Evolutionary conservation across 176 grass and related monocot species (phyloP).

Genomic region (Eleusine indica): DNA sequence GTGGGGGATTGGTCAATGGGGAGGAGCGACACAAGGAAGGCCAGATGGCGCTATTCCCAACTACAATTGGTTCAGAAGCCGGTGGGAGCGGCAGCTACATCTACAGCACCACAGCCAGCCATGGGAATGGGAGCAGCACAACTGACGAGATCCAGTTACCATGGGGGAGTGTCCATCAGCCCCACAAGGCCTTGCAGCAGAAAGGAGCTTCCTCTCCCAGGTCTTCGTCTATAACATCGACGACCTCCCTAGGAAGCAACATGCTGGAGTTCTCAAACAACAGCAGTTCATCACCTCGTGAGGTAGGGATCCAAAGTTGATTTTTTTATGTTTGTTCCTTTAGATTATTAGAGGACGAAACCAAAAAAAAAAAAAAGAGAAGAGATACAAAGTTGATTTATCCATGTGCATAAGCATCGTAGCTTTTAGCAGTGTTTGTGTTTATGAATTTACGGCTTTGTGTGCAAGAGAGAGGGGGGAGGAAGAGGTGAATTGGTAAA

Average conservation of each 20-base stretch:
- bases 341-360: neutral
- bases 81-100: constrained; percentile 37
- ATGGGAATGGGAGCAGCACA: constrained; percentile 45
- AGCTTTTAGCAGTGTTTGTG: constrained; percentile 29
- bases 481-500: constrained; percentile 1
- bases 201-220: constrained; percentile 60
- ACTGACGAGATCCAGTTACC: constrained; percentile 51
- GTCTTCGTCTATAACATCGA: constrained; percentile 71
- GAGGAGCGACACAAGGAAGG: constrained; percentile 55
- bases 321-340: neutral
- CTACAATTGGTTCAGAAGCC: constrained; percentile 28
- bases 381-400: constrained; percentile 22
- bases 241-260: constrained; percentile 54
- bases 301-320: constrained; percentile 40
- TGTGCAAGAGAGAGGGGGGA: neutral
- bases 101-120: constrained; percentile 52
- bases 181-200: constrained; percentile 50
- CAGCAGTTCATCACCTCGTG: constrained; percentile 47
- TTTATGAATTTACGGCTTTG: neutral
- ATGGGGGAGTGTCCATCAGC: constrained; percentile 50
- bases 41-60: constrained; percentile 33
- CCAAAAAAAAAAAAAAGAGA: no score
- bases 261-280: constrained; percentile 80
- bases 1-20: constrained; percentile 56
- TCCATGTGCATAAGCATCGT: constrained; percentile 42